Evolutionary conservation across 73 alveolate species (phyloP).

Genomic region (Paramecium biaurelia): DNA sequence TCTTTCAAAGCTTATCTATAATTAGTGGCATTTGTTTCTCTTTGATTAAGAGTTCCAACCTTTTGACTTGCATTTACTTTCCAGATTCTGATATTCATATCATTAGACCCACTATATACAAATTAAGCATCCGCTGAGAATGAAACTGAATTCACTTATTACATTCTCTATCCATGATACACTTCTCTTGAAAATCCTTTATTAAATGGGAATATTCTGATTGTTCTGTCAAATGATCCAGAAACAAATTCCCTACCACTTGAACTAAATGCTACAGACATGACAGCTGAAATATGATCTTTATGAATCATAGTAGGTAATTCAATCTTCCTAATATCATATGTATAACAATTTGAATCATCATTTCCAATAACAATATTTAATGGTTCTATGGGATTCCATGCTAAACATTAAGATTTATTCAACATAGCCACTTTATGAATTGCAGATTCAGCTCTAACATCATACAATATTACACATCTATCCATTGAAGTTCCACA

Average conservation of each 20-base stretch:
- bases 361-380: conserved; percentile 97
- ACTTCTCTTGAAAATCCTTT: conserved; percentile 94
- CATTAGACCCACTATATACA: conserved; percentile 95
- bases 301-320: conserved; percentile 93
- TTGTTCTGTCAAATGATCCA: conserved; percentile 96
- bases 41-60: conserved; percentile 81
- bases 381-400: conserved; percentile 99
- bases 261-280: conserved; percentile 92
- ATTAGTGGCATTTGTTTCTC: conserved; percentile 86
- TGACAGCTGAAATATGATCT: conserved; percentile 96
- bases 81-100: conserved; percentile 97
- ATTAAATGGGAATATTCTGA: conserved; percentile 87
- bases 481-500: conserved; percentile 90
- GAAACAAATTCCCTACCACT: conserved; percentile 98
- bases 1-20: conserved; percentile 90
- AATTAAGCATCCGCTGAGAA: conserved; percentile 93
- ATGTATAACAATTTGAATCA: conserved; percentile 95
- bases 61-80: conserved; percentile 90
- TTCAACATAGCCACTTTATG: conserved; percentile 86
- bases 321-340: conserved; percentile 96
- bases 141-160: conserved; percentile 88
- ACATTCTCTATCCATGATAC: conserved; percentile 98
- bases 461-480: conserved; percentile 89
- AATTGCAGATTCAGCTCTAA: conserved; percentile 89
- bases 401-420: conserved; percentile 89